Evolutionary conservation across 768 basidiomycete genomes (phyloP).

Genomic region (Cantharellus anzutake): DNA sequence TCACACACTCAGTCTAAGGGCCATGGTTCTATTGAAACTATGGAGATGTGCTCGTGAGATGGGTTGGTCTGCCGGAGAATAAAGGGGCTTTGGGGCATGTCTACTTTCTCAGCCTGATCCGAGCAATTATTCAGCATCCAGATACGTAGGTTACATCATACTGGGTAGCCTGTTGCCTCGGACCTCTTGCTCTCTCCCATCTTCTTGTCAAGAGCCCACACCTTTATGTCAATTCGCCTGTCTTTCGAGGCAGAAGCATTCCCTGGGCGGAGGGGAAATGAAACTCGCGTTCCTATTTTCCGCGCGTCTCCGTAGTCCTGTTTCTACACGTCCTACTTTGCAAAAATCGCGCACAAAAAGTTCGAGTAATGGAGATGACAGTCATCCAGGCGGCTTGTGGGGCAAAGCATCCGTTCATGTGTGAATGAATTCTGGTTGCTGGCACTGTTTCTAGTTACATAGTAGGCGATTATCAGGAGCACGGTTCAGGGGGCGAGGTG

Average conservation of each 20-base stretch:
- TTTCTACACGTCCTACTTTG: too few relatives aligned
- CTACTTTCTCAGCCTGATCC: neutral
- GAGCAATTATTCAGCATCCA: neutral
- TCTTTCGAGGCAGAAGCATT: conserved; percentile 19
- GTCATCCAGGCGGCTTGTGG: too few relatives aligned
- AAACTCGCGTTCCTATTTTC: neutral
- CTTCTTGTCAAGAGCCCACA: conserved; percentile 5
- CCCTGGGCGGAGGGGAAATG: conserved; percentile 21
- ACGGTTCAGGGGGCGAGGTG: too few relatives aligned
- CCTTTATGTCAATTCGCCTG: conserved; percentile 5
- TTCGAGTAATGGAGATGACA: too few relatives aligned
- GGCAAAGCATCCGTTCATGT: too few relatives aligned
- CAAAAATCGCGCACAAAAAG: too few relatives aligned
- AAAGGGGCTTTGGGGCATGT: neutral
- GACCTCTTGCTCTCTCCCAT: conserved; percentile 13
- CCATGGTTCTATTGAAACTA: conserved; percentile 2
- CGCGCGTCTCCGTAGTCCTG: neutral
- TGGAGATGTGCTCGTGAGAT: too few relatives aligned
- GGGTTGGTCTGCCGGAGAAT: neutral
- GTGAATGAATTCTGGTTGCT: too few relatives aligned
- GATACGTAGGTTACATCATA: neutral
- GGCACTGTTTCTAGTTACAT: too few relatives aligned
- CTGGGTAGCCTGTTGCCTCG: conserved; percentile 9
- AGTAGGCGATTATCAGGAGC: too few relatives aligned
- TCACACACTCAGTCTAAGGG: neutral